A percentile compares a stretch with the other conserved stretches of the same genome.
phyloP scores from a whole-genome alignment of 306 rosid genomes.

The Rosa multiflora region DNA sequence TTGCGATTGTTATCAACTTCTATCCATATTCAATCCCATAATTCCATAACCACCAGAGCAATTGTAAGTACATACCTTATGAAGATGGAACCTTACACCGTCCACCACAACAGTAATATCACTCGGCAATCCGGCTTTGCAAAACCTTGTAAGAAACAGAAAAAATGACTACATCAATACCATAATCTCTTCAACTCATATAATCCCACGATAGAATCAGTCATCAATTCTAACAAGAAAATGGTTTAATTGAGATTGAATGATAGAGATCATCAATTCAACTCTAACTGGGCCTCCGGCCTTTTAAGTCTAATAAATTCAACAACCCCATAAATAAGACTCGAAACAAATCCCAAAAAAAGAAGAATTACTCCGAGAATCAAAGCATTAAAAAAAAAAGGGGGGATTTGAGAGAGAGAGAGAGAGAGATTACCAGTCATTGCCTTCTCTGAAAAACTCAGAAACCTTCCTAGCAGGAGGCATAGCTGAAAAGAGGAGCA shows the following conservation, averaged over 20 bases:
- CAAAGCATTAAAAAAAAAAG: background rate
- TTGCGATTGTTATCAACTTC: background rate
- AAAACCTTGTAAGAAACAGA: slow-evolving; percentile 50
- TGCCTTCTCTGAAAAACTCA: slow-evolving; percentile 71
- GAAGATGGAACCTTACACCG: slow-evolving; percentile 71
- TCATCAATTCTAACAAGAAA: background rate
- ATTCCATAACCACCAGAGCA: background rate
- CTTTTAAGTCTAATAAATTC: background rate
- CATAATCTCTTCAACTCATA: background rate
- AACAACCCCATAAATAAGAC: slow-evolving; percentile 1
- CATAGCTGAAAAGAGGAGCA: slow-evolving; percentile 45
- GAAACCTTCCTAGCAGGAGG: slow-evolving; percentile 78
- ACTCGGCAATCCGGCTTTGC: slow-evolving; percentile 66
- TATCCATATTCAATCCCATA: background rate
- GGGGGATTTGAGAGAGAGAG: background rate
- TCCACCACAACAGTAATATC: slow-evolving; percentile 64
- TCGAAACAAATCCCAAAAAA: background rate
- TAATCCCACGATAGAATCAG: background rate
- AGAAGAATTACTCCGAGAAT: background rate
- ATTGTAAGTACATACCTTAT: slow-evolving; percentile 50
- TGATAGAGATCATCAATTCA: slow-evolving; percentile 3
- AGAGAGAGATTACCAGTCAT: slow-evolving; percentile 60
- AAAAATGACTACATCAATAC: slow-evolving; percentile 19
- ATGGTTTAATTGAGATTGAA: background rate
- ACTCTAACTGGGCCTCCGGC: background rate